A percentile compares a stretch with the other conserved stretches of the same genome.
Conservation (phyloP, 2,329 filamentous ascomycete species). For the Cytospora leucostoma region DNA sequence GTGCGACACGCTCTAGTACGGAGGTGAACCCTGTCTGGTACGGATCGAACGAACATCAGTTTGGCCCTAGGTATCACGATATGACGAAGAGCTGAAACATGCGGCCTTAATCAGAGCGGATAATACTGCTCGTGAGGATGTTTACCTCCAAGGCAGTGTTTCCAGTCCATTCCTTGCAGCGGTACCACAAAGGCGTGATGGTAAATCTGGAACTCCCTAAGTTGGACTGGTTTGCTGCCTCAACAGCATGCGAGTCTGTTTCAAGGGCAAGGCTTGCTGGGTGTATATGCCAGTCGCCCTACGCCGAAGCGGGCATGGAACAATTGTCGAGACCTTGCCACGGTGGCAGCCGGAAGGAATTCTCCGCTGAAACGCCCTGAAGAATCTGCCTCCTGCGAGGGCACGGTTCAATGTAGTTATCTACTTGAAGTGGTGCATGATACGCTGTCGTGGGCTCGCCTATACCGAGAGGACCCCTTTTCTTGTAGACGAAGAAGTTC, state of each 20-base stretch:
- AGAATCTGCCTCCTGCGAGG: background rate
- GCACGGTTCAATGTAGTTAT: background rate
- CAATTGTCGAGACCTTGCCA: slow-evolving; percentile 1
- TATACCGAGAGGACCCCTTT: slow-evolving; percentile 2
- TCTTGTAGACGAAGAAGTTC: slow-evolving; percentile 10
- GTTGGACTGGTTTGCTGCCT: background rate
- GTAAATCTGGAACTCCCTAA: background rate
- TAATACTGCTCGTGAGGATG: background rate
- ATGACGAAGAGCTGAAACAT: background rate
- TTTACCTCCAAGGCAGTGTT: background rate
- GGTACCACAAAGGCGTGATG: background rate
- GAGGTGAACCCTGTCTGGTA: slow-evolving; percentile 12
- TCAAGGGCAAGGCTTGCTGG: slow-evolving; percentile 11
- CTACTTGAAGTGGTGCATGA: background rate
- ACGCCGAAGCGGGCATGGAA: slow-evolving; percentile 9
- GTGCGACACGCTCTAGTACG: slow-evolving; percentile 2
- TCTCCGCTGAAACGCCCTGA: slow-evolving; percentile 2
- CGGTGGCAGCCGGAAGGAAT: background rate
- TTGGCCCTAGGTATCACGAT: background rate
- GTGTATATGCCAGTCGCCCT: slow-evolving; percentile 5
- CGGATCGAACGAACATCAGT: background rate
- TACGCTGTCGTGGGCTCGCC: slow-evolving; percentile 15
- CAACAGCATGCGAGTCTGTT: background rate
- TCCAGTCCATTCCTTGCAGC: background rate
- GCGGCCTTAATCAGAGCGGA: background rate